Evolutionary conservation across 352 stramenopile genomes (phyloP).

Genomic region (Hyaloperonospora brassicae): DNA sequence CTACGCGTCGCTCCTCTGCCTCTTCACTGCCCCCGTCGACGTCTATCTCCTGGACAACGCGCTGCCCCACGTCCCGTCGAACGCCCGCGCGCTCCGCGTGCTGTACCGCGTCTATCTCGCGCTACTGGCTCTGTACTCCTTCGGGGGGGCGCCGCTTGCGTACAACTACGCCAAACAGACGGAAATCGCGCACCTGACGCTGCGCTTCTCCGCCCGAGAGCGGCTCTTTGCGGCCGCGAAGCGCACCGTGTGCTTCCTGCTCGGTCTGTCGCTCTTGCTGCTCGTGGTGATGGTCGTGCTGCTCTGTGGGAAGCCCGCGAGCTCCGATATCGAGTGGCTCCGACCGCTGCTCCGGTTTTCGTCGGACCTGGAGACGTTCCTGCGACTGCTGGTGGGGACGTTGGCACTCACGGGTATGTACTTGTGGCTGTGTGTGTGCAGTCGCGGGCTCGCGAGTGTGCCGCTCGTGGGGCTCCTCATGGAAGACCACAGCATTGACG

Average conservation of each 20-base stretch:
- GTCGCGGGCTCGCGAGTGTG: constrained; percentile 60
- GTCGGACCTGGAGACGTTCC: constrained; percentile 61
- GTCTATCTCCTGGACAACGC: constrained; percentile 72
- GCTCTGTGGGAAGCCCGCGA: constrained; percentile 68
- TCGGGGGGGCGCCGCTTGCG: constrained; percentile 64
- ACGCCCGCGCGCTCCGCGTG: constrained; percentile 39
- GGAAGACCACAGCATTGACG: constrained; percentile 63
- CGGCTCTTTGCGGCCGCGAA: constrained; percentile 57
- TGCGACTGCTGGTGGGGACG: constrained; percentile 65
- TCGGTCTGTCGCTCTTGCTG: constrained; percentile 58
- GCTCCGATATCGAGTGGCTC: constrained; percentile 74
- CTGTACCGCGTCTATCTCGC: constrained; percentile 75
- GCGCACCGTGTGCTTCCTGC: constrained; percentile 65
- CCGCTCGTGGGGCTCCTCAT: constrained; percentile 72
- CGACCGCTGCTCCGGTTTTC: constrained; percentile 71
- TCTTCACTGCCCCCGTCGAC: constrained; percentile 75
- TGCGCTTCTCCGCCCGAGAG: constrained; percentile 45
- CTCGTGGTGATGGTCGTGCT: constrained; percentile 61
- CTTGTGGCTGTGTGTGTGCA: constrained; percentile 67
- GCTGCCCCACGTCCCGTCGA: constrained; percentile 50
- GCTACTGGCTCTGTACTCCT: constrained; percentile 51
- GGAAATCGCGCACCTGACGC: constrained; percentile 75
- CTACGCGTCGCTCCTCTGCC: constrained; percentile 59
- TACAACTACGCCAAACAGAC: constrained; percentile 82
- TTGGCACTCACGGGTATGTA: constrained; percentile 69